Conservation (phyloP, 2,329 filamentous ascomycete genomes). For the Cladophialophora yegresii region DNA sequence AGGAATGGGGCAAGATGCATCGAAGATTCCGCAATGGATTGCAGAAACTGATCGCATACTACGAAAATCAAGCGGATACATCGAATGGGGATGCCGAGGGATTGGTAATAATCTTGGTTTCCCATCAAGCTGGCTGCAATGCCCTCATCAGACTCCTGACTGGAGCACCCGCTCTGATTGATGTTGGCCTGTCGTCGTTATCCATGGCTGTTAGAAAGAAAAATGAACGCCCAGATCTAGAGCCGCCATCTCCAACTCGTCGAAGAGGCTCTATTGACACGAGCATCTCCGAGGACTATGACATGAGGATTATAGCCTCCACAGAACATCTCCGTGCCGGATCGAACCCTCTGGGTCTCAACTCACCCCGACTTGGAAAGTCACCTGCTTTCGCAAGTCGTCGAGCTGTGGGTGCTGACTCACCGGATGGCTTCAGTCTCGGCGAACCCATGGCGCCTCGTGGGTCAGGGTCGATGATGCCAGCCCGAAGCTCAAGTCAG, state of each 20-base stretch:
- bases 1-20: conserved; percentile 97
- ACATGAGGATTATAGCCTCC: conserved; percentile 61
- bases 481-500: conserved; percentile 27
- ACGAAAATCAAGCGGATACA: conserved; percentile 52
- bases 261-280: conserved; percentile 37
- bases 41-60: conserved; percentile 80
- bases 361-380: conserved; percentile 34
- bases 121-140: conserved; percentile 94
- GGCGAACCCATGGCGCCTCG: conserved; percentile 29
- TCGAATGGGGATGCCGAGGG: conserved; percentile 67
- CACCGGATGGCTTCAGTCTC: conserved; percentile 34
- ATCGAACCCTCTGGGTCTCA: conserved; percentile 39
- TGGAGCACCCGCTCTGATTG: conserved; percentile 84
- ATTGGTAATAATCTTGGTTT: conserved; percentile 81
- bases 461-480: conserved; percentile 10
- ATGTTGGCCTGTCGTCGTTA: conserved; percentile 85
- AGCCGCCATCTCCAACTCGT: conserved; percentile 23
- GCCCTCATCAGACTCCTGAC: conserved; percentile 90
- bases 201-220: conserved; percentile 76
- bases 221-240: conserved; percentile 29
- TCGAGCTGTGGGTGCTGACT: conserved; percentile 31
- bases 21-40: conserved; percentile 80
- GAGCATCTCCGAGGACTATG: conserved; percentile 56
- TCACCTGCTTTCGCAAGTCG: conserved; percentile 35
- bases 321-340: conserved; percentile 61